These are phyloP conservation scores for Limnomonas spitsbergensis DNA, from an alignment of 139 green algal species.

Conservation along the genomic window DNA sequence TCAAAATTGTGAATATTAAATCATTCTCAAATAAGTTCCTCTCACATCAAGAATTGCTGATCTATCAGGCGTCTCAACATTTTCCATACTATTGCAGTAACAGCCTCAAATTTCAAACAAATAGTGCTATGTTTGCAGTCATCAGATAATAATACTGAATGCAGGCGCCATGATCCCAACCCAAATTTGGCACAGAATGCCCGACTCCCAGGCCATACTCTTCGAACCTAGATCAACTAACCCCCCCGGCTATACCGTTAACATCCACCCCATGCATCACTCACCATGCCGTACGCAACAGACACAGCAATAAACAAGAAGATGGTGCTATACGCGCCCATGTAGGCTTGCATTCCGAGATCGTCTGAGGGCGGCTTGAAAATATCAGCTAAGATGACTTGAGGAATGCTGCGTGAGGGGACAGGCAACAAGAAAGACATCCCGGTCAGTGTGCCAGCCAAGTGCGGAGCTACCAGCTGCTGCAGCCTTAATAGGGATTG, in stretches of 20 bases:
- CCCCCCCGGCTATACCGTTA: too few species aligned
- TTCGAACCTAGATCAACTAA: too few species aligned
- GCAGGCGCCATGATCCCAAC: too few species aligned
- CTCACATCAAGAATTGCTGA: too few species aligned
- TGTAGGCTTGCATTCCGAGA: slow-evolving; percentile 66
- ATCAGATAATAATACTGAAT: too few species aligned
- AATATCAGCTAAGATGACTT: slow-evolving; percentile 33
- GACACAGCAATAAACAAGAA: slow-evolving; percentile 75
- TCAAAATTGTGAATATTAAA: not conserved
- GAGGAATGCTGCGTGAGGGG: slow-evolving; percentile 31
- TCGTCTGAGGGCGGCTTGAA: slow-evolving; percentile 42
- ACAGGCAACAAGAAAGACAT: not conserved
- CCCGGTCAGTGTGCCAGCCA: not conserved
- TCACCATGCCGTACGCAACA: slow-evolving; percentile 73
- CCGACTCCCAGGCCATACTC: not conserved
- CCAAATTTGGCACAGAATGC: too few species aligned
- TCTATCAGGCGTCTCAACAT: not conserved
- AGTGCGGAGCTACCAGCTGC: not conserved
- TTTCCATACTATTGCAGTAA: not conserved
- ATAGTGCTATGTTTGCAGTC: too few species aligned
- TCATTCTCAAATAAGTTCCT: too few species aligned
- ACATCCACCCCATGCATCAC: not conserved
- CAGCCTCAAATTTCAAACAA: too few species aligned
- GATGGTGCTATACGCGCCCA: slow-evolving; percentile 72
- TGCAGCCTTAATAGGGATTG: not conserved